phyloP scores from a whole-genome alignment of 768 basidiomycete genomes.

The Tulasnella sp. region DNA sequence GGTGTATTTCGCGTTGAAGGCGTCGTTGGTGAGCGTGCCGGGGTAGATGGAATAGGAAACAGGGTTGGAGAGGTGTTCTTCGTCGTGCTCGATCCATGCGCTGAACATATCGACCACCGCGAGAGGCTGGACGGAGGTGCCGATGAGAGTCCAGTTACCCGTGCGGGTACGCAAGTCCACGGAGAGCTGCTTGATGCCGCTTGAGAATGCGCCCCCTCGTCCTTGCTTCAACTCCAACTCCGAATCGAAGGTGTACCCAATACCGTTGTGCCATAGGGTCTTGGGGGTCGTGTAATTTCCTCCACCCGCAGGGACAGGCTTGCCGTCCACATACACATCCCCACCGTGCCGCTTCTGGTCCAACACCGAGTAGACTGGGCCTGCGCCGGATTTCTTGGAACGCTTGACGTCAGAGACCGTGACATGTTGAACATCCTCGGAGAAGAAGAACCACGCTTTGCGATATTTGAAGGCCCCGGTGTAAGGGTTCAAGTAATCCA shows the following conservation, averaged over 20 bases:
- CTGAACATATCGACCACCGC: slow-evolving; percentile 50
- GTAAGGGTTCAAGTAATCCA: slow-evolving; percentile 55
- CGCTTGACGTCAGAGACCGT: slow-evolving; percentile 40
- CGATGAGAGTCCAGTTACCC: slow-evolving; percentile 51
- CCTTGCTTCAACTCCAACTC: neutral
- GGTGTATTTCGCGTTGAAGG: slow-evolving; percentile 13
- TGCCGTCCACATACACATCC: slow-evolving; percentile 34
- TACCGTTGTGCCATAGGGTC: slow-evolving; percentile 50
- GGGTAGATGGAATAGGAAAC: slow-evolving; percentile 48
- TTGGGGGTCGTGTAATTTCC: slow-evolving; percentile 22
- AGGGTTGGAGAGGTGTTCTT: slow-evolving; percentile 25
- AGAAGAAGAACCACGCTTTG: slow-evolving; percentile 64
- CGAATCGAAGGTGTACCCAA: slow-evolving; percentile 47
- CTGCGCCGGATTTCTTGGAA: slow-evolving; percentile 27
- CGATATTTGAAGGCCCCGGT: slow-evolving; percentile 47
- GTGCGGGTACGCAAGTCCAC: slow-evolving; percentile 35
- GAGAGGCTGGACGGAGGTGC: slow-evolving; percentile 50
- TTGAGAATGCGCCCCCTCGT: slow-evolving; percentile 19
- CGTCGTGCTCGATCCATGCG: slow-evolving; percentile 42
- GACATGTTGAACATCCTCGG: slow-evolving; percentile 48
- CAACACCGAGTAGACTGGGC: slow-evolving; percentile 47
- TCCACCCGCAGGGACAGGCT: neutral
- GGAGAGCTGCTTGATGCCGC: slow-evolving; percentile 22
- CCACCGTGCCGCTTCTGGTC: slow-evolving; percentile 46
- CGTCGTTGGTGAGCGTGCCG: slow-evolving; percentile 28